phyloP scores from a whole-genome alignment of 2,329 filamentous ascomycete genomes.

The Sporothrix globosa region DNA sequence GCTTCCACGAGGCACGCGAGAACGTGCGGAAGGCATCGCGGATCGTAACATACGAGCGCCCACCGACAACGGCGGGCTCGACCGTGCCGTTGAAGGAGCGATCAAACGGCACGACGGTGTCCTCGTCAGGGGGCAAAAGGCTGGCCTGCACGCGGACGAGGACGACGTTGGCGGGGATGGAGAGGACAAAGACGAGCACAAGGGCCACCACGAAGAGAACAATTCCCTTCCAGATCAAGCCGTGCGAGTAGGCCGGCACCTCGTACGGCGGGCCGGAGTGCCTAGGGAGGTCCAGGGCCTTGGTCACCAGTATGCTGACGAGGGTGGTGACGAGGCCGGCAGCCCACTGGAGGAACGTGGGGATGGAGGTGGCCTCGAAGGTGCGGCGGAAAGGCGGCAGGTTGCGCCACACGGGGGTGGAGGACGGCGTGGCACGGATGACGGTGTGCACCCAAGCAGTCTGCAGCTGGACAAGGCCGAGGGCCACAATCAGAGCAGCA shows the following conservation, averaged over 20 bases:
- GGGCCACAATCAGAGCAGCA: constrained; percentile 55
- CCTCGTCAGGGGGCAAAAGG: constrained; percentile 76
- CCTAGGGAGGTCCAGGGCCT: constrained; percentile 53
- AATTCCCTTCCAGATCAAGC: constrained; percentile 52
- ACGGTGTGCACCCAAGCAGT: constrained; percentile 85
- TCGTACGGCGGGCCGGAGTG: constrained; percentile 45
- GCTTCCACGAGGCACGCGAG: constrained; percentile 69
- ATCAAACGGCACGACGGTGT: constrained; percentile 89
- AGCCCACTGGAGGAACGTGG: constrained; percentile 66
- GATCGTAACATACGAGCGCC: constrained; percentile 70
- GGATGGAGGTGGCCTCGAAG: constrained; percentile 69
- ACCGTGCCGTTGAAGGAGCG: constrained; percentile 79
- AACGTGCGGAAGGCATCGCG: constrained; percentile 80
- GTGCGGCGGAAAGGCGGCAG: constrained; percentile 66
- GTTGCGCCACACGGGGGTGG: constrained; percentile 62
- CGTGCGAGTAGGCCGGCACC: constrained; percentile 46
- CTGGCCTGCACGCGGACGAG: constrained; percentile 85
- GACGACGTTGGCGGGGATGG: constrained; percentile 75
- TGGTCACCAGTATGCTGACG: constrained; percentile 53
- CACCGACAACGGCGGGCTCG: constrained; percentile 72
- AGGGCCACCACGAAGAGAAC: constrained; percentile 53
- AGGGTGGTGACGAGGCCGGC: constrained; percentile 55
- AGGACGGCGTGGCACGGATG: constrained; percentile 66
- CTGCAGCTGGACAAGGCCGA: constrained; percentile 68
- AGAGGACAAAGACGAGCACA: constrained; percentile 61